phyloP scores from a whole-genome alignment of 768 basidiomycete species.

The Filobasidium floriforme region DNA sequence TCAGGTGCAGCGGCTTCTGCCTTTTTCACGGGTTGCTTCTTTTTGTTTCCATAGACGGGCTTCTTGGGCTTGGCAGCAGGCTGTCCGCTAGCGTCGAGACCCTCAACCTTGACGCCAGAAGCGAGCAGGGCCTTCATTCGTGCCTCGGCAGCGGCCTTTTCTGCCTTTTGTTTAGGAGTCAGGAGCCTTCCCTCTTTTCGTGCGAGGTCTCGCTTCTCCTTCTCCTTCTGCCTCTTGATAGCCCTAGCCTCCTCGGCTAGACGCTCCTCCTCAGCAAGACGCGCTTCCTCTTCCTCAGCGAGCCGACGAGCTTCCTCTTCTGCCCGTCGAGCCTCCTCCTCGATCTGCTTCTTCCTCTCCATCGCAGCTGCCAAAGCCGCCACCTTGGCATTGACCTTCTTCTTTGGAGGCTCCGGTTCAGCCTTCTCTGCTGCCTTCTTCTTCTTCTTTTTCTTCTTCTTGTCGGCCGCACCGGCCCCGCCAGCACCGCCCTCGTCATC shows the following conservation, averaged over 20 bases:
- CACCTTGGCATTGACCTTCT: conserved; percentile 53
- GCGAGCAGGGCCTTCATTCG: conserved; percentile 83
- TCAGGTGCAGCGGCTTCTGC: conserved; percentile 26
- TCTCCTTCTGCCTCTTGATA: conserved; percentile 66
- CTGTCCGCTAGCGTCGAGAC: conserved; percentile 59
- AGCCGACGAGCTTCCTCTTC: conserved; percentile 56
- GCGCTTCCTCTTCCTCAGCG: not conserved
- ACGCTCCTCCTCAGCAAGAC: conserved; percentile 44
- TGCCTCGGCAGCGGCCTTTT: conserved; percentile 77
- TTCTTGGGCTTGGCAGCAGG: conserved; percentile 54
- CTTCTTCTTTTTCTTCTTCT: conserved; percentile 61
- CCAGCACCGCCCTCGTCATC: conserved; percentile 58
- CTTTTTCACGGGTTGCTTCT: conserved; percentile 50
- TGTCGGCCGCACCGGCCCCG: conserved; percentile 47
- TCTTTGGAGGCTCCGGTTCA: conserved; percentile 45
- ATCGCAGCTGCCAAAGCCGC: conserved; percentile 79
- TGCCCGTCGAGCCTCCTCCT: conserved; percentile 66
- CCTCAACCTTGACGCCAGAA: conserved; percentile 79
- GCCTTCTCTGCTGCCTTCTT: conserved; percentile 57
- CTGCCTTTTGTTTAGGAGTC: conserved; percentile 96
- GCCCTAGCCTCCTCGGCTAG: conserved; percentile 83
- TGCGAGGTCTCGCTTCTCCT: conserved; percentile 67
- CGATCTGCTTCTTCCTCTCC: conserved; percentile 80
- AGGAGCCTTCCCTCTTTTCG: conserved; percentile 90
- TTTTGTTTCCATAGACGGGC: conserved; percentile 72